Conservation (phyloP, 495 filamentous ascomycete genomes). For the Cenococcum geophilum region DNA sequence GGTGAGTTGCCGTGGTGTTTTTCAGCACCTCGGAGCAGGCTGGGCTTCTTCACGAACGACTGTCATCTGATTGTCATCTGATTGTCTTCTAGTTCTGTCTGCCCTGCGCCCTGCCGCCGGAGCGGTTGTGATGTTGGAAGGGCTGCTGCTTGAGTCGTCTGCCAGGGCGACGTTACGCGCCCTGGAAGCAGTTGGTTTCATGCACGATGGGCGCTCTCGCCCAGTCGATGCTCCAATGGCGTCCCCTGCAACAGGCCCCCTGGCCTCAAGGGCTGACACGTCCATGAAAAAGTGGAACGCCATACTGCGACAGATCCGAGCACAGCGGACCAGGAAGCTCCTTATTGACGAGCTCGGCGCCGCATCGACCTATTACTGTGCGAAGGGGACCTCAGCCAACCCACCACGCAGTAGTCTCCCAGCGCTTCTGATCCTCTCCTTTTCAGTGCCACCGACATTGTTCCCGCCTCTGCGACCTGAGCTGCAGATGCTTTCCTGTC, state of each 20-base stretch:
- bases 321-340: neutral
- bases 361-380: conserved; percentile 2
- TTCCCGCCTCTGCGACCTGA: conserved; percentile 1
- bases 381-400: neutral
- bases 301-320: neutral
- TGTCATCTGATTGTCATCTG: neutral
- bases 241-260: neutral
- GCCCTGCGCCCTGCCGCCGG: neutral
- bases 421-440: conserved; percentile 7
- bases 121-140: neutral
- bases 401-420: neutral
- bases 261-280: neutral
- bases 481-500: conserved; percentile 13
- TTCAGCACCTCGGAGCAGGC: neutral
- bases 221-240: neutral
- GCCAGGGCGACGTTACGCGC: conserved; percentile 1
- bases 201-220: neutral
- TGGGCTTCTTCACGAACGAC: neutral
- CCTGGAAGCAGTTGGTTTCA: neutral
- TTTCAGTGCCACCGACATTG: neutral
- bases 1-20: neutral
- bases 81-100: neutral
- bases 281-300: conserved; percentile 5
- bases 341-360: conserved; percentile 3
- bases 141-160: neutral